Evolutionary conservation across 768 basidiomycete species (phyloP), one percentile per base, ranked within the genome.

Genomic region (Astraeus odoratus): DNA sequence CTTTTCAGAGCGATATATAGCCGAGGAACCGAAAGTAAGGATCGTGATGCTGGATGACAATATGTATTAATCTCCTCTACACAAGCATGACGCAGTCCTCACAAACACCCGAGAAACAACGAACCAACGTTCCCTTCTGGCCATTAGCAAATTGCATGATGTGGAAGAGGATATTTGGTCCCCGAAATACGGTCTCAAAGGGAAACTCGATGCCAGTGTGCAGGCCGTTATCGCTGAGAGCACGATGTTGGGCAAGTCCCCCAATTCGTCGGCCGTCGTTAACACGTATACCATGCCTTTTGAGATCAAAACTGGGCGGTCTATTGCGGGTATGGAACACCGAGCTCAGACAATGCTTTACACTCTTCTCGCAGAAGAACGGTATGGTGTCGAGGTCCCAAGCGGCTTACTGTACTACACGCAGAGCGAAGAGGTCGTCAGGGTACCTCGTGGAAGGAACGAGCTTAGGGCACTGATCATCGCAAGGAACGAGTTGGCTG

Each of bases 141-240:
- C 89, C 0, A 80, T 99, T 39, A 69, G 77, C 5, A 70, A 81
- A 23, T 65, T 96, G 4, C 76, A 90, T 50, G 93, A 92, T 46
- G 75, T 95, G 33, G 96, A 99, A 68, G 96, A 99, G 59, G 93
- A 97, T 52, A 95, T 99, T 51, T 96, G 90, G 86, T 94, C 91
- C 1, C 95, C 96, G 0, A 84, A 80, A 2, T 95, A 89, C 55
- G 96, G 96, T 1, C 70, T 99, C 27, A 95, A 94, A 61, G 96
- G 96, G 19, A 98, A 98, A 65, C 69, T 98, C 18, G 96, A 99
- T 54, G 95, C 87, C 1, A 91, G 86, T 2, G 80, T 97, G 2
- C 73, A 87, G 50, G 78, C 79, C 0, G 61, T 80, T 25, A 73
- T 92, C 35, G 63, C 73, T 6, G 80, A 81, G 42, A 63, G 63